Evolutionary conservation across 1,284 basidiomycete genomes (phyloP).

Genomic region (Meripilus lineatus): DNA sequence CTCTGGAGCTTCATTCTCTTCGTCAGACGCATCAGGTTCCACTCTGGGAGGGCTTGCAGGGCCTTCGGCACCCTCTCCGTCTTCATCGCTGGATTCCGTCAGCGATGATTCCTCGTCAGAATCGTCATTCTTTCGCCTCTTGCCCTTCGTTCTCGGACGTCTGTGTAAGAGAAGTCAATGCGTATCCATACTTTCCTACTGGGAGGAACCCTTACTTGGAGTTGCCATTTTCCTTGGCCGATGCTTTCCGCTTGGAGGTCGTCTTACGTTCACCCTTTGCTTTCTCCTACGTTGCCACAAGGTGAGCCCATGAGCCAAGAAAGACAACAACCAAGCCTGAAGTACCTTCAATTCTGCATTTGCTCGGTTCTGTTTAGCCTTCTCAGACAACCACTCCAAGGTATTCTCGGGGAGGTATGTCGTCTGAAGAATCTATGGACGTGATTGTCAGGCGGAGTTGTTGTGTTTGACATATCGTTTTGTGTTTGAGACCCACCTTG

Average conservation of each 20-base stretch:
- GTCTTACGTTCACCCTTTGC: slow-evolving; percentile 36
- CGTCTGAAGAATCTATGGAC: slow-evolving; percentile 52
- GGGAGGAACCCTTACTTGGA: slow-evolving; percentile 39
- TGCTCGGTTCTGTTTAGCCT: slow-evolving; percentile 18
- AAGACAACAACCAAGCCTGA: not conserved
- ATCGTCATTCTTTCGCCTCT: slow-evolving; percentile 32
- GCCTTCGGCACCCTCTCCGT: slow-evolving; percentile 17
- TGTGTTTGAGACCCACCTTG: too few relatives aligned
- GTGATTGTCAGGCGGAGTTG: not conserved
- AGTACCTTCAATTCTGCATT: slow-evolving; percentile 21
- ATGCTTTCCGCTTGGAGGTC: slow-evolving; percentile 25
- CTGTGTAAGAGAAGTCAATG: too few relatives aligned
- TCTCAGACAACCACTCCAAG: slow-evolving; percentile 47
- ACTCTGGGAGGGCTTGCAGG: slow-evolving; percentile 24
- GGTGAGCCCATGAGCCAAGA: not conserved
- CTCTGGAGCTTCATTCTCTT: slow-evolving; percentile 28
- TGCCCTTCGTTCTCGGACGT: slow-evolving; percentile 25
- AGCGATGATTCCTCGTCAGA: slow-evolving; percentile 29
- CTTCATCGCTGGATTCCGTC: slow-evolving; percentile 23
- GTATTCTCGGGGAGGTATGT: slow-evolving; percentile 63
- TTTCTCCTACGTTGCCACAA: slow-evolving; percentile 23
- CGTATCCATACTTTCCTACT: too few relatives aligned
- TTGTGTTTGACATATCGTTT: too few relatives aligned
- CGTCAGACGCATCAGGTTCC: slow-evolving; percentile 12
- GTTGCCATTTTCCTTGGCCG: slow-evolving; percentile 32